phyloP scores from a whole-genome alignment of 1,284 basidiomycete genomes.

The Trichosporon inkin region DNA sequence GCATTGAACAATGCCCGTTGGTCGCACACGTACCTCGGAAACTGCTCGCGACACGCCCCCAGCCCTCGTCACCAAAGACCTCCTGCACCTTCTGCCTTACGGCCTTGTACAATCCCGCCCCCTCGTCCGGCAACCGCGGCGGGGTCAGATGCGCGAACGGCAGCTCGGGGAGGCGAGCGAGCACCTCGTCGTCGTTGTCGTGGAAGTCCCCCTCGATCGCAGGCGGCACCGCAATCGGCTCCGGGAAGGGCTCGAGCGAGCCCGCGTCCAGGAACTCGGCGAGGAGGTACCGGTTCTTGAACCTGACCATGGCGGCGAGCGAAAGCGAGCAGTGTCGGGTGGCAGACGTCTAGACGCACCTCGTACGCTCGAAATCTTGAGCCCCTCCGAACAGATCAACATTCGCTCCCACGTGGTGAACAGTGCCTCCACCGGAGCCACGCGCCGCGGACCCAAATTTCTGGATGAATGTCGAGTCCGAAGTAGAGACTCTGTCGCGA shows the following conservation, averaged over 20 bases:
- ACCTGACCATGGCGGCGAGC: constrained; percentile 42
- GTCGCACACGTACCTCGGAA: constrained; percentile 36
- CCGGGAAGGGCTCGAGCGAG: constrained; percentile 19
- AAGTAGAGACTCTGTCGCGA: not conserved
- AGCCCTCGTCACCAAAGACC: constrained; percentile 48
- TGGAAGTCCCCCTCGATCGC: constrained; percentile 11
- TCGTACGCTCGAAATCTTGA: too few species aligned
- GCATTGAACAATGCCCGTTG: not conserved
- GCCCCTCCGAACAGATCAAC: too few species aligned
- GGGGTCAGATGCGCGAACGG: constrained; percentile 30
- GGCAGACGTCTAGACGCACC: too few species aligned
- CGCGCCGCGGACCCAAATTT: not conserved
- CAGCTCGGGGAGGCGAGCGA: constrained; percentile 26
- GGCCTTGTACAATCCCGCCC: constrained; percentile 30
- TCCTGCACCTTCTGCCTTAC: constrained; percentile 29
- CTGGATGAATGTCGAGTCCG: not conserved
- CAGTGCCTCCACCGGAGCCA: too few species aligned
- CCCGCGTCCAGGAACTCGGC: constrained; percentile 45
- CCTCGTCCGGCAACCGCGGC: constrained; percentile 26
- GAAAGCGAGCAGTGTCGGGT: too few species aligned
- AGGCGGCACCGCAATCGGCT: constrained; percentile 2
- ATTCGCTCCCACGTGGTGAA: not conserved
- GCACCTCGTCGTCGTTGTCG: constrained; percentile 20
- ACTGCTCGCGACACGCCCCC: constrained; percentile 41
- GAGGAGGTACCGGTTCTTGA: constrained; percentile 49